A percentile compares a stretch with the other conserved stretches of the same genome.
These are phyloP conservation scores for Spongospora subterranea DNA, from an alignment of 208 protist genomes.

Conservation along the genomic window DNA sequence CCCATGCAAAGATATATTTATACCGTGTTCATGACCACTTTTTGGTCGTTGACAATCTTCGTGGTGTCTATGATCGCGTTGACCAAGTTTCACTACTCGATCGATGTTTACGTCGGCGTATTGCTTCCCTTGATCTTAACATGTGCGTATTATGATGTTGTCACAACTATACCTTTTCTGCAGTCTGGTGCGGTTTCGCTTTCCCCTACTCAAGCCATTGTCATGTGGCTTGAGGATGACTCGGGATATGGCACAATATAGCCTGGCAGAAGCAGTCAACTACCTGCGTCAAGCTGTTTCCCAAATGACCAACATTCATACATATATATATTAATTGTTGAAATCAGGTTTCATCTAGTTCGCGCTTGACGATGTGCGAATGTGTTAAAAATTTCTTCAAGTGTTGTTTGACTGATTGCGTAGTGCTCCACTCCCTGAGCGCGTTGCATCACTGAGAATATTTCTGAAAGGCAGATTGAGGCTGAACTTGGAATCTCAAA, in stretches of 20 bases:
- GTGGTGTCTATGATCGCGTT: neutral
- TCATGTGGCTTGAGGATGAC: neutral
- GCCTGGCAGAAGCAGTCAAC: too few relatives aligned
- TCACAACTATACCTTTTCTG: neutral
- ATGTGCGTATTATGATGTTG: neutral
- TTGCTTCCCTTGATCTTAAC: neutral
- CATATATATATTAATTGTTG: too few relatives aligned
- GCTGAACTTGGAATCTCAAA: neutral
- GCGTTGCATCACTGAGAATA: conserved; percentile 44
- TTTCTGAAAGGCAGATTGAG: neutral
- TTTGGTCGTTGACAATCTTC: neutral
- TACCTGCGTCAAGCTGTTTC: too few relatives aligned
- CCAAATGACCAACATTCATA: too few relatives aligned
- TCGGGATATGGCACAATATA: too few relatives aligned
- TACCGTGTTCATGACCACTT: neutral
- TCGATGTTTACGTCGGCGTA: conserved; percentile 45
- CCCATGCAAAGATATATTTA: neutral
- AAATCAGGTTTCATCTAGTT: too few relatives aligned
- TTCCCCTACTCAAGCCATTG: neutral
- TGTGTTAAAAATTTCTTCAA: conserved; percentile 58
- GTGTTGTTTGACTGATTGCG: conserved; percentile 11
- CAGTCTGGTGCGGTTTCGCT: neutral
- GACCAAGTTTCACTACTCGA: conserved; percentile 52
- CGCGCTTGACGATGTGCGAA: too few relatives aligned
- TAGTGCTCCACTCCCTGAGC: conserved; percentile 34